These are phyloP conservation scores for Globisporangium heterothallicum DNA, from an alignment of 352 stramenopile genomes.

Conservation along the genomic window DNA sequence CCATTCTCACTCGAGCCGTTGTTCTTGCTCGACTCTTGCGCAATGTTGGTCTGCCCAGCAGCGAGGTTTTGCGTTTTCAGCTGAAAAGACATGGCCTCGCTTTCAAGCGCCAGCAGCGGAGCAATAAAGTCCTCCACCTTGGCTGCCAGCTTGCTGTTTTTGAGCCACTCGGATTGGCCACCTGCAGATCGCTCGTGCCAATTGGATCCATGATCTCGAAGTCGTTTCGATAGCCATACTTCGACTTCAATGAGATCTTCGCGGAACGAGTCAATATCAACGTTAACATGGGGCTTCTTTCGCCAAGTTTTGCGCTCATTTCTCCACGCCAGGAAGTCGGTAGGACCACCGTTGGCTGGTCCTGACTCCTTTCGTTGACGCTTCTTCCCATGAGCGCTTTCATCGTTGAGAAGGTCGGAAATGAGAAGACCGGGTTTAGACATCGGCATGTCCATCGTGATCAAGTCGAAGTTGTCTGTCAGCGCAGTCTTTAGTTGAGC, in stretches of 20 bases:
- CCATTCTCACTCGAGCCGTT: background rate
- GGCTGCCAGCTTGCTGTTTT: conserved; percentile 28
- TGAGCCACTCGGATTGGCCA: conserved; percentile 42
- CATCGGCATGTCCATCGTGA: conserved; percentile 59
- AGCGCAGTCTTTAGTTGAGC: conserved; percentile 38
- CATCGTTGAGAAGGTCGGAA: conserved; percentile 66
- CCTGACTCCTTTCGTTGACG: conserved; percentile 19
- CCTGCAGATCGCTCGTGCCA: conserved; percentile 46
- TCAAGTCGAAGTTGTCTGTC: conserved; percentile 55
- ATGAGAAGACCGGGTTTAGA: conserved; percentile 72
- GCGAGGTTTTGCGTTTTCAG: conserved; percentile 20
- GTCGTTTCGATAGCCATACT: conserved; percentile 50
- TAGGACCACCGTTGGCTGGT: conserved; percentile 6
- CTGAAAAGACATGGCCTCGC: conserved; percentile 55
- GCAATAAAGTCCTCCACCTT: conserved; percentile 32
- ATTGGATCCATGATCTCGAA: conserved; percentile 54
- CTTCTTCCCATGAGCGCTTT: conserved; percentile 37
- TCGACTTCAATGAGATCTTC: conserved; percentile 55
- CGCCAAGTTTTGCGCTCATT: conserved; percentile 53
- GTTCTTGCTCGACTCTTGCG: background rate
- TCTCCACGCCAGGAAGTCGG: conserved; percentile 47
- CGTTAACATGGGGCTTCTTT: conserved; percentile 35
- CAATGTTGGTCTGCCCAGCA: background rate
- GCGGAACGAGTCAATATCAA: conserved; percentile 44
- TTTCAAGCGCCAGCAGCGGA: conserved; percentile 55